phyloP scores from a whole-genome alignment of 805 yeast species.

The Metschnikowia reukaufii region DNA sequence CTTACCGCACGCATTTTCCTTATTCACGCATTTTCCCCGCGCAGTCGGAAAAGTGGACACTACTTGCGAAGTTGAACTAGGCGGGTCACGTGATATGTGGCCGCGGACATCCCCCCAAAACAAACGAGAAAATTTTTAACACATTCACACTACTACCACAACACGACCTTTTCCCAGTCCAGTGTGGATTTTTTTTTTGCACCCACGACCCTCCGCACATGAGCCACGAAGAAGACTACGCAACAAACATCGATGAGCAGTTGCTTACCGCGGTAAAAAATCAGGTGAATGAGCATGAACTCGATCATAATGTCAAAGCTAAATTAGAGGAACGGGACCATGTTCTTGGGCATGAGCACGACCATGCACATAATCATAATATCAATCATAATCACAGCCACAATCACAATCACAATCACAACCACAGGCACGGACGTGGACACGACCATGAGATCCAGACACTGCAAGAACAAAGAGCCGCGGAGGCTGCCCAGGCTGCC shows the following conservation, averaged over 20 bases:
- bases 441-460: conserved; percentile 7
- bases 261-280: conserved; percentile 38
- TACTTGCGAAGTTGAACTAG: too few relatives aligned
- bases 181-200: conserved; percentile 11
- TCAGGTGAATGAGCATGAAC: conserved; percentile 24
- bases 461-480: conserved; percentile 21
- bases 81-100: conserved; percentile 1
- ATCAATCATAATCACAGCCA: conserved; percentile 1
- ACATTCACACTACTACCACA: conserved; percentile 25
- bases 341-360: conserved; percentile 13
- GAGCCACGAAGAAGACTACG: conserved; percentile 30
- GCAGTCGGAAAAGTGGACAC: too few relatives aligned
- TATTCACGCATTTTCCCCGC: too few relatives aligned
- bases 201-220: conserved; percentile 20
- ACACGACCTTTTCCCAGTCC: conserved; percentile 21
- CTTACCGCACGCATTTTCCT: too few relatives aligned
- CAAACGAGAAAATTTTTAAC: conserved; percentile 16
- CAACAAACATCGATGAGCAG: conserved; percentile 44
- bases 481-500: conserved; percentile 16
- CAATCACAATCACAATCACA: conserved; percentile 5
- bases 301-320: conserved; percentile 28
- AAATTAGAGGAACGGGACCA: conserved; percentile 32
- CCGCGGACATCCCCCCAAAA: not conserved
- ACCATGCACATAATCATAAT: conserved; percentile 1
- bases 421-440: conserved; percentile 11